phyloP scores from a whole-genome alignment of 257 asterid genomes.

The Petunia secreta region DNA sequence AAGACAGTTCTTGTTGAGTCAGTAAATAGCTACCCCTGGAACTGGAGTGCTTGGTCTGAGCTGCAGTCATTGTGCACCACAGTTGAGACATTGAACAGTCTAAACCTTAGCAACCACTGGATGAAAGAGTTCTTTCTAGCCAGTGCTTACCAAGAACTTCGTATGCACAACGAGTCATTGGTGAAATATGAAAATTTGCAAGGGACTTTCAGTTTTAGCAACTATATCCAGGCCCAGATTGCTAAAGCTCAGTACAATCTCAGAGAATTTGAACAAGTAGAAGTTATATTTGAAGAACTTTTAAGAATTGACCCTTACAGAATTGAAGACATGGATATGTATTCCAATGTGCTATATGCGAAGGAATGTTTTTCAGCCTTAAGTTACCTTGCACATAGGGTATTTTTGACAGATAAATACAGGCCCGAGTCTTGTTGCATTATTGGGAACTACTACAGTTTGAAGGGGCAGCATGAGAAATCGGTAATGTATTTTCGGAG shows the following conservation, averaged over 20 bases:
- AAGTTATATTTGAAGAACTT: constrained; percentile 89
- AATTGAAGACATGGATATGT: constrained; percentile 95
- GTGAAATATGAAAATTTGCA: constrained; percentile 71
- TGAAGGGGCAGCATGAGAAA: constrained; percentile 93
- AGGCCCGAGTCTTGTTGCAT: constrained; percentile 95
- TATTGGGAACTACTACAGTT: constrained; percentile 88
- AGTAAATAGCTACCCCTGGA: constrained; percentile 92
- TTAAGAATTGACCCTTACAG: constrained; percentile 83
- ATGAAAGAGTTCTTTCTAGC: constrained; percentile 98
- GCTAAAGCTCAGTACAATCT: constrained; percentile 87
- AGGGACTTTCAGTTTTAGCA: constrained; percentile 77
- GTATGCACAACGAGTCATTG: constrained; percentile 79
- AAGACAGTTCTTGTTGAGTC: constrained; percentile 77
- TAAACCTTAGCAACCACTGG: constrained; percentile 81
- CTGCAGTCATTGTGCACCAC: constrained; percentile 77
- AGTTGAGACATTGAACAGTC: constrained; percentile 62
- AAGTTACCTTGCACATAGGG: constrained; percentile 93
- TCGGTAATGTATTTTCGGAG: constrained; percentile 80
- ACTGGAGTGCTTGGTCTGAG: constrained; percentile 98
- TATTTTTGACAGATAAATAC: constrained; percentile 78
- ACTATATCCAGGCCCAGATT: constrained; percentile 86
- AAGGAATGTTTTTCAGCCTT: constrained; percentile 87
- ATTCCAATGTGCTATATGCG: constrained; percentile 90
- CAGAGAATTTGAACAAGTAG: constrained; percentile 88
- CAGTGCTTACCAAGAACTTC: constrained; percentile 79